Conservation (phyloP, 2,329 filamentous ascomycete species). For the Aspergillus felis region DNA sequence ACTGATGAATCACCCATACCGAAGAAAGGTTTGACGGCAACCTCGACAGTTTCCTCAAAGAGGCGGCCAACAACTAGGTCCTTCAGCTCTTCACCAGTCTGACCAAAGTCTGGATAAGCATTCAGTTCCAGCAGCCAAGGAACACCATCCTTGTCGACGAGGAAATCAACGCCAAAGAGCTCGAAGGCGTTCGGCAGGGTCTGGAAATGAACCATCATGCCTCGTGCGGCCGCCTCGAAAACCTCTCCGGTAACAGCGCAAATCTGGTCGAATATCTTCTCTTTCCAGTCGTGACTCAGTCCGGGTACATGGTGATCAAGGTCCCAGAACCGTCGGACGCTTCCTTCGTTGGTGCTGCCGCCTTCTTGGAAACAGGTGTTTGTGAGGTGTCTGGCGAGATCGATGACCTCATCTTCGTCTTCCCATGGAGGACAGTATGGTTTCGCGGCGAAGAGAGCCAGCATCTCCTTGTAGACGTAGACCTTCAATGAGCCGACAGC, state of each 20-base stretch:
- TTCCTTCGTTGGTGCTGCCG: constrained; percentile 52
- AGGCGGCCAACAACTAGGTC: constrained; percentile 66
- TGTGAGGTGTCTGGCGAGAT: constrained; percentile 77
- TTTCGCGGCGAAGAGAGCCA: constrained; percentile 82
- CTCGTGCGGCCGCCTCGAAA: constrained; percentile 80
- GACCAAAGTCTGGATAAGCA: constrained; percentile 91
- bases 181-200: constrained; percentile 85
- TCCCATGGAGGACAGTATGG: constrained; percentile 63
- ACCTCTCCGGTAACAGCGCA: constrained; percentile 67
- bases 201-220: constrained; percentile 89
- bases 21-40: constrained; percentile 68
- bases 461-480: constrained; percentile 85
- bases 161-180: constrained; percentile 84
- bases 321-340: constrained; percentile 72
- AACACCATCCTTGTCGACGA: constrained; percentile 64
- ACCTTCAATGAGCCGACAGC: constrained; percentile 73
- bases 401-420: constrained; percentile 39
- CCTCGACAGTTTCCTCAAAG: constrained; percentile 68
- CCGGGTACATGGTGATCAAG: constrained; percentile 46
- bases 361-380: constrained; percentile 87
- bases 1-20: constrained; percentile 22
- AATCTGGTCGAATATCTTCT: constrained; percentile 69
- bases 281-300: constrained; percentile 46
- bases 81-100: constrained; percentile 75
- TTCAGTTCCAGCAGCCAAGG: constrained; percentile 88